Base-by-base conservation (phyloP, 495 filamentous ascomycete species). In the Penicillium angulare region DNA sequence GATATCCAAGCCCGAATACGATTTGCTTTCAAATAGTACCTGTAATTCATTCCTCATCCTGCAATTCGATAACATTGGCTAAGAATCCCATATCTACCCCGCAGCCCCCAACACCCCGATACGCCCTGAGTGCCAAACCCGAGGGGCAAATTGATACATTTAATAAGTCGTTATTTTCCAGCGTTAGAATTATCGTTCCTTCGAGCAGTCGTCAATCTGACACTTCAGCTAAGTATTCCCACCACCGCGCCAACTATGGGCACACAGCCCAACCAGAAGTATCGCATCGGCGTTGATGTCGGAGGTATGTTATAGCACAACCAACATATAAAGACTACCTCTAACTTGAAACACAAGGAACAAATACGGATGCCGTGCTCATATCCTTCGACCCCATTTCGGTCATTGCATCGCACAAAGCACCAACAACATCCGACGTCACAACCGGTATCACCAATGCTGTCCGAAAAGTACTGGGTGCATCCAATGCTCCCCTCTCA, bases 301-400 rank as follows among this genome's bases (percentile, higher is more conserved):
- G 39, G 39, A 5, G 39, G 39, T 42, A 42, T 23, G 39, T 42
- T 5, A 6, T n/a, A 3, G 21, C 9, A 22, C 8, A 24, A 16
- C 2, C 27, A 23, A 27, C 10, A 16, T 7, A 17, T 5, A 5
- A 22, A 7, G 16, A 23, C 3, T 3, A 17, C 3, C 5, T 31
- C 23, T 8, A 29, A 46, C 5, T 34, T 16, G 4, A 34, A 32
- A 33, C 16, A 7, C n/a, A 39, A 64, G 79, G 82, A 20, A 85
- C 83, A 29, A 86, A 85, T 53, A 85, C 81, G 0, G 82, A 85
- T 51, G 80, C 76, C 18, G 82, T 83, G 7, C 63, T 82, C 34
- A 65, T 85, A 33, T 55, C 50, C 5, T 67, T 83, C 42, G 72
- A 82, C 47, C 75, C 73, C 6, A 72, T 57, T 31, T 66, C 55